A percentile compares a stretch with the other conserved stretches of the same genome.
phyloP scores from a whole-genome alignment of 225 moss, liverwort and hornwort genomes.

The Bryum argenteum region DNA sequence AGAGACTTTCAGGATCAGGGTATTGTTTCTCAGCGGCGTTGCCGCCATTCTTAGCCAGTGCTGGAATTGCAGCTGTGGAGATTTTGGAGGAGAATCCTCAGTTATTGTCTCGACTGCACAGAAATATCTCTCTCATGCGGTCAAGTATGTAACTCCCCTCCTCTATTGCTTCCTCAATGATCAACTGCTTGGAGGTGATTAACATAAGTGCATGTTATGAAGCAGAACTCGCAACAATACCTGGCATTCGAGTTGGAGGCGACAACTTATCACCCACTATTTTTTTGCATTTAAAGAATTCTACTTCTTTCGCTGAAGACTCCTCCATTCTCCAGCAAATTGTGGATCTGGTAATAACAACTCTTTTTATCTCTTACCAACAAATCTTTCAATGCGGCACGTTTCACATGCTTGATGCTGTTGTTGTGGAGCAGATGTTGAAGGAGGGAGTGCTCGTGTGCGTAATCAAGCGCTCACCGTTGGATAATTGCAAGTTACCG shows the following conservation, averaged over 20 bases:
- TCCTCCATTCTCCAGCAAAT: slow-evolving; percentile 61
- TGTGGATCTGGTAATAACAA: slow-evolving; percentile 59
- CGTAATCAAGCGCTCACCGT: slow-evolving; percentile 63
- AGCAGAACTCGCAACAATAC: slow-evolving; percentile 58
- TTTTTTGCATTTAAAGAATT: slow-evolving; percentile 64
- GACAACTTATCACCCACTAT: slow-evolving; percentile 72
- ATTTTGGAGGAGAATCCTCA: slow-evolving; percentile 86
- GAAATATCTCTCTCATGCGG: slow-evolving; percentile 65
- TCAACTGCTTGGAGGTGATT: slow-evolving; percentile 3
- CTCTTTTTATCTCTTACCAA: background rate
- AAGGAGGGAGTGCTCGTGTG: slow-evolving; percentile 63
- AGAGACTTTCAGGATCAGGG: slow-evolving; percentile 95
- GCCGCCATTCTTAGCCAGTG: slow-evolving; percentile 91
- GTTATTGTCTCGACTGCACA: slow-evolving; percentile 61
- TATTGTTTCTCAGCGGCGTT: slow-evolving; percentile 94
- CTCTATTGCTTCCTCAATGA: background rate
- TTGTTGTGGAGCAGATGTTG: slow-evolving; percentile 62
- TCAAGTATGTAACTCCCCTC: slow-evolving; percentile 51
- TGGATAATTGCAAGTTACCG: slow-evolving; percentile 89
- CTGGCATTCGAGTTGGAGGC: slow-evolving; percentile 70
- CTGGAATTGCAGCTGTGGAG: slow-evolving; percentile 73
- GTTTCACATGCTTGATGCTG: slow-evolving; percentile 1
- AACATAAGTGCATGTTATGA: slow-evolving; percentile 17
- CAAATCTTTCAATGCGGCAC: background rate
- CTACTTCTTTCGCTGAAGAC: slow-evolving; percentile 60